These are phyloP conservation scores for Eucalyptus erythrocorys DNA, from an alignment of 345 rosid species.

Conservation along the genomic window DNA sequence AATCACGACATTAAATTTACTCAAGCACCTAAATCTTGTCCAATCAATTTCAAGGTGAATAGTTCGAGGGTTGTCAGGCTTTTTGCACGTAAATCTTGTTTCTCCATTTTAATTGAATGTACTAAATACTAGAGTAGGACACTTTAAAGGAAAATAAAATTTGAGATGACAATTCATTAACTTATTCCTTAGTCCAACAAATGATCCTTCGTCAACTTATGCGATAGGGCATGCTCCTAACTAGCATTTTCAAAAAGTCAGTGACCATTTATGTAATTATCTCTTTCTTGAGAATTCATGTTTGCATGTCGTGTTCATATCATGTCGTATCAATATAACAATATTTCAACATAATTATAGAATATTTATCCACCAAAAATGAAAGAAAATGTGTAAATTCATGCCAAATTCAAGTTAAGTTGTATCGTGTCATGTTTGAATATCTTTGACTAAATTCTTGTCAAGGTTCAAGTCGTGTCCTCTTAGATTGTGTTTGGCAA, in stretches of 20 bases:
- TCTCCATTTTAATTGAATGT: not conserved
- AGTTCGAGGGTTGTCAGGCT: not conserved
- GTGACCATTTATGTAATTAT: not conserved
- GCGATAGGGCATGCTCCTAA: not conserved
- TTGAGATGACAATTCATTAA: not conserved
- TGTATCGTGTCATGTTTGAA: not conserved
- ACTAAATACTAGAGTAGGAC: not conserved
- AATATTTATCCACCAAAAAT: not conserved
- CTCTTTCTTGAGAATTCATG: not conserved
- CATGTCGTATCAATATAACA: not conserved
- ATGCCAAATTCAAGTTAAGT: not conserved
- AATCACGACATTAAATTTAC: not conserved
- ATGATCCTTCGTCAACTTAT: not conserved
- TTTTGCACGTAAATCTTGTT: not conserved
- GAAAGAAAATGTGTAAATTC: not conserved
- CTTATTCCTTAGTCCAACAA: not conserved
- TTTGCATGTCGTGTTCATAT: accelerated
- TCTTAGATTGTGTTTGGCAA: too few species aligned
- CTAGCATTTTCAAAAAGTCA: not conserved
- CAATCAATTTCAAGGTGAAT: too few species aligned
- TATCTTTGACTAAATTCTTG: not conserved
- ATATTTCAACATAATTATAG: not conserved
- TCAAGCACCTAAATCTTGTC: too few species aligned
- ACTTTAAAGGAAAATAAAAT: not conserved
- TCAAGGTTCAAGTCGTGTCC: not conserved